Percentiles rank a stretch among this genome's conserved stretches.
Evolutionary conservation across 495 filamentous ascomycete genomes (phyloP).

Genomic region (Margaritispora aquatica): DNA sequence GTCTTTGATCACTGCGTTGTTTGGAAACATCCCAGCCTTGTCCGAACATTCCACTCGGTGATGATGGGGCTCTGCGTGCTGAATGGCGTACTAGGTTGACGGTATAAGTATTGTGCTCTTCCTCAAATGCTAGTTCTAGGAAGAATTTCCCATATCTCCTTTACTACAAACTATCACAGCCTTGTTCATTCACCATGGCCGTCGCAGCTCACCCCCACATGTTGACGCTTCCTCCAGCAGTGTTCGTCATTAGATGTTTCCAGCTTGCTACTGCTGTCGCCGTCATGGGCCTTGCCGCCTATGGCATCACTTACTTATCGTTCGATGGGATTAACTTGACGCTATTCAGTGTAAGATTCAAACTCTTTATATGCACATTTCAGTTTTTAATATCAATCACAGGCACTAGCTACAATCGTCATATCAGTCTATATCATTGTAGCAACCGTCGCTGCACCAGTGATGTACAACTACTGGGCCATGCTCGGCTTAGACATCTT

Average conservation of each 20-base stretch:
- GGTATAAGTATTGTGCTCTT: neutral
- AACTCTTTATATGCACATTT: too few relatives aligned
- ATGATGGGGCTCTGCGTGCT: neutral
- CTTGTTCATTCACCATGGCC: neutral
- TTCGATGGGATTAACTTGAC: slow-evolving; percentile 29
- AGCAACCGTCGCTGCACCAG: slow-evolving; percentile 23
- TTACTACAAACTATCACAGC: too few relatives aligned
- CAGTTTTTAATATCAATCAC: neutral
- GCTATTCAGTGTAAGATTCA: slow-evolving; percentile 34
- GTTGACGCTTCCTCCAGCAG: slow-evolving; percentile 35
- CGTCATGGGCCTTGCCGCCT: slow-evolving; percentile 60
- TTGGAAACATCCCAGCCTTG: neutral
- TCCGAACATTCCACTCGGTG: neutral
- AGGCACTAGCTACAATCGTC: slow-evolving; percentile 36
- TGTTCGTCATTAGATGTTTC: slow-evolving; percentile 52
- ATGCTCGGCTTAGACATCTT: slow-evolving; percentile 39
- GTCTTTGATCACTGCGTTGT: neutral
- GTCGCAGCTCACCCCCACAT: slow-evolving; percentile 28
- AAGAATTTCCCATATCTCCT: too few relatives aligned
- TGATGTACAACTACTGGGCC: slow-evolving; percentile 44
- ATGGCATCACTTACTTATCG: slow-evolving; percentile 37
- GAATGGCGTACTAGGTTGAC: neutral
- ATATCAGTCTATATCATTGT: slow-evolving; percentile 37
- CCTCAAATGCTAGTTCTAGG: neutral
- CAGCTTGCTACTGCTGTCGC: slow-evolving; percentile 61